phyloP scores from a whole-genome alignment of 352 stramenopile genomes.

The Aphanomyces cochlioides region DNA sequence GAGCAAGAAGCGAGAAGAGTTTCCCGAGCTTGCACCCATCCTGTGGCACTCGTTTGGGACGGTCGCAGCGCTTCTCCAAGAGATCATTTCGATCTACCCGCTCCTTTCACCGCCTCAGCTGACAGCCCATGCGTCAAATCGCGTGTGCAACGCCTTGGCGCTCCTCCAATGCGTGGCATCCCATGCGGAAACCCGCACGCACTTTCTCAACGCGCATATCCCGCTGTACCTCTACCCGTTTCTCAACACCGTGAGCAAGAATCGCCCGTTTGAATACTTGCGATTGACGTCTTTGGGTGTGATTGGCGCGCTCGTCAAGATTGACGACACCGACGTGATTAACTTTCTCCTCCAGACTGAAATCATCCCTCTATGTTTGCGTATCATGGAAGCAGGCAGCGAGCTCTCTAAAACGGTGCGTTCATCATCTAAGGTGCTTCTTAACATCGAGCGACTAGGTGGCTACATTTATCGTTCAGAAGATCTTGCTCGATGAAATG shows the following conservation, averaged over 20 bases:
- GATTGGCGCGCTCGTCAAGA: constrained; percentile 99
- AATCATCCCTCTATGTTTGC: constrained; percentile 98
- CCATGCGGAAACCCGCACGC: constrained; percentile 93
- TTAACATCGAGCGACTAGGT: constrained; percentile 43
- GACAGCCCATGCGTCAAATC: constrained; percentile 95
- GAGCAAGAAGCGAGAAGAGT: constrained; percentile 98
- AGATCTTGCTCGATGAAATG: constrained; percentile 98
- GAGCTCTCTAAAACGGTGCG: constrained; percentile 96
- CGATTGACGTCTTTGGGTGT: constrained; percentile 96
- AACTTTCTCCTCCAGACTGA: constrained; percentile 99
- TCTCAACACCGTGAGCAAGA: constrained; percentile 98
- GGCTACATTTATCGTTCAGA: constrained; percentile 99
- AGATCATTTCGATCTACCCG: constrained; percentile 99
- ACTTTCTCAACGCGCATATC: constrained; percentile 98
- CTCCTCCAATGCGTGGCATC: constrained; percentile 98
- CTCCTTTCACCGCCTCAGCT: constrained; percentile 95
- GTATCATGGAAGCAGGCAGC: constrained; percentile 98
- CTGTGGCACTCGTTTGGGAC: constrained; percentile 98
- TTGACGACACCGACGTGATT: constrained; percentile 98
- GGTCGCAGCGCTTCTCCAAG: constrained; percentile 95
- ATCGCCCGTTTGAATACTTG: constrained; percentile 98
- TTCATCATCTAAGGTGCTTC: not conserved
- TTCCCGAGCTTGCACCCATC: constrained; percentile 96
- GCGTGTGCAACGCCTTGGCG: constrained; percentile 98
- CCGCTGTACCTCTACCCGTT: constrained; percentile 99